phyloP scores from a whole-genome alignment of 306 rosid genomes.

The Prunus padus region DNA sequence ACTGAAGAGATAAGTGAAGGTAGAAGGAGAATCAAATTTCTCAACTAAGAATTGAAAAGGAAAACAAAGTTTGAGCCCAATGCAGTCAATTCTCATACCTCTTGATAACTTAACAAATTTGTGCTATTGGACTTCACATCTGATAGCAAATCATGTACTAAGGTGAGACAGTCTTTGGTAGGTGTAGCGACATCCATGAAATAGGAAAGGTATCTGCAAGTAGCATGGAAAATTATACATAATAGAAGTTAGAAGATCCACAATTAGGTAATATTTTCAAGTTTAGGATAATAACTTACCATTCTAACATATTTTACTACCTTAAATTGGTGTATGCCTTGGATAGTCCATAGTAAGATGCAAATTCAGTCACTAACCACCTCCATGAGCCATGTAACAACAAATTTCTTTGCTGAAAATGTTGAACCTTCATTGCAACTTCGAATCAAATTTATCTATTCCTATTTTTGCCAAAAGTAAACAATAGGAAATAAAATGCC shows the following conservation, averaged over 20 bases:
- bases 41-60: not conserved
- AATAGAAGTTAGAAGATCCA: slow-evolving; percentile 3
- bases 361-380: slow-evolving; percentile 34
- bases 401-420: slow-evolving; percentile 33
- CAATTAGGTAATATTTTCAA: not conserved
- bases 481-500: too few species aligned
- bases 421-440: slow-evolving; percentile 36
- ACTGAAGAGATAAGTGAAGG: too few species aligned
- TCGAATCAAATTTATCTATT: not conserved
- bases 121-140: slow-evolving; percentile 26
- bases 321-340: slow-evolving; percentile 35
- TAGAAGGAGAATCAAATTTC: not conserved
- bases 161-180: slow-evolving; percentile 31
- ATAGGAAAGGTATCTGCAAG: slow-evolving; percentile 34
- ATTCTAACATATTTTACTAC: slow-evolving; percentile 11
- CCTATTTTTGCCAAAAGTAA: too few species aligned
- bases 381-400: slow-evolving; percentile 32
- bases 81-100: slow-evolving; percentile 20
- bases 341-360: slow-evolving; percentile 34
- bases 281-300: not conserved
- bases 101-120: slow-evolving; percentile 28
- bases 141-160: slow-evolving; percentile 30
- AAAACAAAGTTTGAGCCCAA: not conserved
- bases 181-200: slow-evolving; percentile 50
- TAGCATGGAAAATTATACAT: not conserved